phyloP scores from a whole-genome alignment of 1,284 basidiomycete genomes.

The Rhodotorula sp. region DNA sequence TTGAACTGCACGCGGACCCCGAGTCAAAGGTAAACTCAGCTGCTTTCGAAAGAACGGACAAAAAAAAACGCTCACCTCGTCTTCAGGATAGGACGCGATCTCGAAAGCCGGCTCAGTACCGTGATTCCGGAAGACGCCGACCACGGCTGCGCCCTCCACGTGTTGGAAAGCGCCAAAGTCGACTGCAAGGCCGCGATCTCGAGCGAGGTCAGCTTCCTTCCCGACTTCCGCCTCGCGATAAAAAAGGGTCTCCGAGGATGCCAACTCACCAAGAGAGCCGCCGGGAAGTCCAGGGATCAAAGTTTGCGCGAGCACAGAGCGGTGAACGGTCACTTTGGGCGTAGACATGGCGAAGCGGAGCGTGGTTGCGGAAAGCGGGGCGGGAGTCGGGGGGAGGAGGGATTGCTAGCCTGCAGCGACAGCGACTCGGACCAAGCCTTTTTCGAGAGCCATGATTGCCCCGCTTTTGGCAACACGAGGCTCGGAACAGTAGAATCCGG shows the following conservation, averaged over 20 bases:
- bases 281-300: slow-evolving; percentile 1
- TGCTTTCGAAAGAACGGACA: no score
- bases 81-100: background rate
- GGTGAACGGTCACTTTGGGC: background rate
- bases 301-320: background rate
- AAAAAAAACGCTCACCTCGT: background rate
- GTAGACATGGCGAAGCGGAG: background rate
- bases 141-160: background rate
- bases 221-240: background rate
- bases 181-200: background rate
- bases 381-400: background rate
- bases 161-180: background rate
- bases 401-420: background rate
- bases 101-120: slow-evolving; percentile 4
- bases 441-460: no score
- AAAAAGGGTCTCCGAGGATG: no score
- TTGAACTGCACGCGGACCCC: background rate
- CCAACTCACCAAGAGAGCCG: background rate
- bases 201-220: background rate
- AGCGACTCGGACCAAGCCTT: no score
- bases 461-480: no score
- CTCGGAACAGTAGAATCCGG: no score
- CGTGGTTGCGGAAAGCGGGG: background rate
- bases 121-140: slow-evolving; percentile 3
- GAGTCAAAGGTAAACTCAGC: background rate